Evolutionary conservation across 176 grass and related monocot species (phyloP).

Genomic region (Bonia amplexicaulis): DNA sequence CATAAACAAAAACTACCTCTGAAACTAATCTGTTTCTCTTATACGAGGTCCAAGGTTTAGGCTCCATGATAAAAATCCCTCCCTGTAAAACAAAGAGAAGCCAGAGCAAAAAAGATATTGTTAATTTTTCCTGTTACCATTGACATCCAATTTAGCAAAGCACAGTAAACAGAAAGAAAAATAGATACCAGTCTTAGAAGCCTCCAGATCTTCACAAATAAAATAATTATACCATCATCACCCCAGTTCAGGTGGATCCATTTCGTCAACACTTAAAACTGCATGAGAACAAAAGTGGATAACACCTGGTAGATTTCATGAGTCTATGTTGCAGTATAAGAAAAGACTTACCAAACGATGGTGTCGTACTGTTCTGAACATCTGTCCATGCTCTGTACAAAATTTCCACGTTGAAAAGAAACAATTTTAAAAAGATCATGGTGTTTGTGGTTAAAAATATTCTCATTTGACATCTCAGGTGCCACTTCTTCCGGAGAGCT

Average conservation of each 20-base stretch:
- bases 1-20: constrained; percentile 46
- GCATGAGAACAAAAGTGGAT: constrained; percentile 31
- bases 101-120: not conserved
- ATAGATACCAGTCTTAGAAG: constrained; percentile 74
- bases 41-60: constrained; percentile 95
- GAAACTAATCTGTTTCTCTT: constrained; percentile 71
- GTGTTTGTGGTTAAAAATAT: constrained; percentile 7
- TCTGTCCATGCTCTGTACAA: constrained; percentile 47
- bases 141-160: not conserved
- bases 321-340: not conserved
- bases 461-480: constrained; percentile 30
- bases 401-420: constrained; percentile 75
- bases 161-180: not conserved
- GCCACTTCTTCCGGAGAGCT: constrained; percentile 17
- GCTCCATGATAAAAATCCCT: constrained; percentile 82
- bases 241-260: constrained; percentile 99
- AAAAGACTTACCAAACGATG: constrained; percentile 68
- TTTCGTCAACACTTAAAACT: constrained; percentile 99
- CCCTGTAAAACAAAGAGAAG: constrained; percentile 52
- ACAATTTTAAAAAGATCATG: constrained; percentile 48
- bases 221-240: constrained; percentile 80
- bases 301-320: not conserved
- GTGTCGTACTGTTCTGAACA: constrained; percentile 81
- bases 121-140: not conserved
- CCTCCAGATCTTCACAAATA: constrained; percentile 92